phyloP scores from a whole-genome alignment of 2,329 filamentous ascomycete genomes.

The Alternaria brassicicola region DNA sequence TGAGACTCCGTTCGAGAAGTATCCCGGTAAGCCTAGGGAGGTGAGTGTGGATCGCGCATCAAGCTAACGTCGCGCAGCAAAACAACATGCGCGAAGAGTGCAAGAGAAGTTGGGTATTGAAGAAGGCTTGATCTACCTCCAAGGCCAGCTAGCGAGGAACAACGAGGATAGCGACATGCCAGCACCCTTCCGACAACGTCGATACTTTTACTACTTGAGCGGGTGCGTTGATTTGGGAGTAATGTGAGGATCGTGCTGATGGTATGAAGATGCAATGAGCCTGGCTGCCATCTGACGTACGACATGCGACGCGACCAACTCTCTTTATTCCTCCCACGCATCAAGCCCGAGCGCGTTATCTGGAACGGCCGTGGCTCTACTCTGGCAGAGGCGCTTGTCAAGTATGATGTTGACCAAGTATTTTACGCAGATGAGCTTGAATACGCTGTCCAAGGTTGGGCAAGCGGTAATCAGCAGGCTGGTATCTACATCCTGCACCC shows the following conservation, averaged over 20 bases:
- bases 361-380: slow-evolving; percentile 69
- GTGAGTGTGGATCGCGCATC: not conserved
- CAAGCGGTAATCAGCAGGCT: slow-evolving; percentile 24
- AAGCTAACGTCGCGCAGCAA: slow-evolving; percentile 36
- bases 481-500: slow-evolving; percentile 47
- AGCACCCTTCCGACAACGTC: slow-evolving; percentile 62
- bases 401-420: slow-evolving; percentile 73
- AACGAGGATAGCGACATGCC: slow-evolving; percentile 66
- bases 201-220: slow-evolving; percentile 67
- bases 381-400: slow-evolving; percentile 65
- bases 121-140: slow-evolving; percentile 62
- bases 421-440: slow-evolving; percentile 56
- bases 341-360: slow-evolving; percentile 65
- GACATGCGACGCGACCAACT: slow-evolving; percentile 66
- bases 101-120: slow-evolving; percentile 43
- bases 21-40: slow-evolving; percentile 41
- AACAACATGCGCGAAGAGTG: slow-evolving; percentile 49
- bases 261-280: slow-evolving; percentile 50
- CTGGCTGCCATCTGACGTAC: slow-evolving; percentile 64
- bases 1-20: slow-evolving; percentile 45
- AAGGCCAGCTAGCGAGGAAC: slow-evolving; percentile 56
- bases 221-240: slow-evolving; percentile 46
- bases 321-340: slow-evolving; percentile 74
- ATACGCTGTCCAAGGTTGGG: slow-evolving; percentile 42
- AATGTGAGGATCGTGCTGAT: slow-evolving; percentile 16